Evolutionary conservation across 441 rosid genomes (phyloP), one percentile per base, ranked within the genome.

Genomic region (Theobroma grandiflorum): DNA sequence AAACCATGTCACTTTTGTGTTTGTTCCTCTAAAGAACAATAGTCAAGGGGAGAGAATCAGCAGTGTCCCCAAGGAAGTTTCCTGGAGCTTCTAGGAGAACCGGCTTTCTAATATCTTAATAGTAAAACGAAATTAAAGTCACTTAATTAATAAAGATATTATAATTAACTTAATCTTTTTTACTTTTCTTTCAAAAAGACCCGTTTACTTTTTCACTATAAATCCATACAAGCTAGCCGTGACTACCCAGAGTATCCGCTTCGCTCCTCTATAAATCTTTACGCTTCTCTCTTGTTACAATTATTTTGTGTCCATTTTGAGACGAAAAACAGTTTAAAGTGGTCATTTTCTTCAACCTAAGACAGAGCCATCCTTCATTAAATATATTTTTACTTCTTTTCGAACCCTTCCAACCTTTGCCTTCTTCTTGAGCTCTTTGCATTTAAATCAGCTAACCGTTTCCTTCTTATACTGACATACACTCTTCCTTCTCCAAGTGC

Each of bases 31-130:
- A 5, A 7, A 53, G 20, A n/a, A 5, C 10, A 16, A 6, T 0
- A 2, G 3, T 4, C 31, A 22, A n/a, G 37, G 33, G 16, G 65
- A 49, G 70, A n/a, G 81, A 72, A 79, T 73, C 76, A 58, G 61
- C 64, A 71, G 20, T 12, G 66, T 26, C 61, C 3, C 26, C n/a
- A 49, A 22, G 74, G 81, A 85, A 81, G 79, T 10, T 85, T 79
- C 82, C 9, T 15, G 68, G 43, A 38, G 70, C 8, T 72, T 83
- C 83, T 47, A 62, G 70, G 66, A 53, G 11, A 61, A n/a, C 82
- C 74, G 42, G n/a, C 16, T 14, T 74, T 33, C 49, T 0, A 3
- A 2, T 40, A 16, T 64, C 14, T 38, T 59, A 37, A 0, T 11
- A 42, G 4, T 69, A 47, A 62, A 69, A 55, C 63, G 67, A 59